Percentiles rank a stretch among this genome's conserved stretches.
Conservation (phyloP, 2,329 filamentous ascomycete genomes). For the Aspergillus sojae region DNA sequence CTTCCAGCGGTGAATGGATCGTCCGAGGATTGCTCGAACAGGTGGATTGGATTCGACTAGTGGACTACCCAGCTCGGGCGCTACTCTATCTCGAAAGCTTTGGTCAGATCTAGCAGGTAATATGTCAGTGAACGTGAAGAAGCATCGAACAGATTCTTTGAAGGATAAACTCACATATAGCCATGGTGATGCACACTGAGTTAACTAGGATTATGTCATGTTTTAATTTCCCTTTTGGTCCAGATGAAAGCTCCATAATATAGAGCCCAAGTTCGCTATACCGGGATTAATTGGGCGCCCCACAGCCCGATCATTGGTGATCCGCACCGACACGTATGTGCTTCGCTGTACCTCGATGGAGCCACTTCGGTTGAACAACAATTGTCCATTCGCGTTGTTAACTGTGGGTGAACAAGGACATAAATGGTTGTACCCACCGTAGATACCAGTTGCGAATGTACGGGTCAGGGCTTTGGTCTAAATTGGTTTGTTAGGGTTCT, state of each 20-base stretch:
- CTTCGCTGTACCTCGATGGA: slow-evolving; percentile 2
- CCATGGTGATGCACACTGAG: neutral
- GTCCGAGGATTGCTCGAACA: neutral
- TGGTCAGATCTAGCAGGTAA: neutral
- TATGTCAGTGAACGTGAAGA: neutral
- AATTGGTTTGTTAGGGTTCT: neutral
- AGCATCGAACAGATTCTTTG: neutral
- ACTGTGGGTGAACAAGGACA: neutral
- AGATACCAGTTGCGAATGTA: neutral
- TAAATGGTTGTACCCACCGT: neutral
- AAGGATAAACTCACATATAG: neutral
- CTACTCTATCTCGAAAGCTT: neutral
- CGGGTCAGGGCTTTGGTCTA: neutral
- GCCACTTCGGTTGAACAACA: neutral
- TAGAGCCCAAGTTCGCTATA: neutral
- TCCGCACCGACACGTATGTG: slow-evolving; percentile 2
- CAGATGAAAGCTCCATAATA: neutral
- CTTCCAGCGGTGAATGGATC: neutral
- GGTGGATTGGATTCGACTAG: neutral
- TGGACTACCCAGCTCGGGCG: neutral
- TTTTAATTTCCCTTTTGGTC: neutral
- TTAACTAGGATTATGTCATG: slow-evolving; percentile 1
- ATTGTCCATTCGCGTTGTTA: neutral
- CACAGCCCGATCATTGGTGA: slow-evolving; percentile 2
- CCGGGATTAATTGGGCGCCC: neutral